Percentiles rank a stretch among this genome's conserved stretches.
Evolutionary conservation across 2,329 filamentous ascomycete genomes (phyloP).

Genomic region (Fusarium guadeloupense): DNA sequence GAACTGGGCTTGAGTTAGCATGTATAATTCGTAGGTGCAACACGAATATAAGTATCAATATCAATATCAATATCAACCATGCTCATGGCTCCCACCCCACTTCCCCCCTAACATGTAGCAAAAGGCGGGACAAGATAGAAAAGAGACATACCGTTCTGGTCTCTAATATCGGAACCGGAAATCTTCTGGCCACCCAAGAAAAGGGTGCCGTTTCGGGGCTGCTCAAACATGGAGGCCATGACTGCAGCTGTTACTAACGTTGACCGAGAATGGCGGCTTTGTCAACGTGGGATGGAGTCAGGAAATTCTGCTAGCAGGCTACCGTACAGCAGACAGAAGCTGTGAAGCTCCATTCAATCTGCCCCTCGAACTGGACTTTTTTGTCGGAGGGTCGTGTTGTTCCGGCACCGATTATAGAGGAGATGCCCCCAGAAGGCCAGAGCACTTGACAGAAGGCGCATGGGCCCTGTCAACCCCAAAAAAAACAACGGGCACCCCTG

Average conservation of each 20-base stretch:
- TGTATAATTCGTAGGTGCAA: slow-evolving; percentile 7
- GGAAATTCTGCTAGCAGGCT: slow-evolving; percentile 45
- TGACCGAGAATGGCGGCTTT: slow-evolving; percentile 38
- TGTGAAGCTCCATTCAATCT: slow-evolving; percentile 39
- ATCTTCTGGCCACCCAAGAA: slow-evolving; percentile 99
- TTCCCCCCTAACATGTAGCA: slow-evolving; percentile 39
- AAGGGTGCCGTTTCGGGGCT: slow-evolving; percentile 92
- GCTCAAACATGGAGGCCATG: slow-evolving; percentile 97
- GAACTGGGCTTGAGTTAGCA: slow-evolving; percentile 64
- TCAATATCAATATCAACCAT: slow-evolving; percentile 31
- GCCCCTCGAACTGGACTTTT: slow-evolving; percentile 43
- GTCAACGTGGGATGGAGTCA: slow-evolving; percentile 44
- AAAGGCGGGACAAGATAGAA: slow-evolving; percentile 38
- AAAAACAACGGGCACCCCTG: slow-evolving; percentile 29
- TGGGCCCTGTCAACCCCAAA: slow-evolving; percentile 35
- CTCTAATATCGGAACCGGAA: slow-evolving; percentile 93
- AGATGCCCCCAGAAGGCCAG: slow-evolving; percentile 16
- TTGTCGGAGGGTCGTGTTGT: slow-evolving; percentile 42
- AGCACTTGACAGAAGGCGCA: slow-evolving; percentile 35
- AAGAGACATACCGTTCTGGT: slow-evolving; percentile 81
- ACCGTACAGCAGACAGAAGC: slow-evolving; percentile 38
- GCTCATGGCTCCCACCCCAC: slow-evolving; percentile 33
- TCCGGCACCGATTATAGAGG: slow-evolving; percentile 37
- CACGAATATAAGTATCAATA: neutral
- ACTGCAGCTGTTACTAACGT: slow-evolving; percentile 42